phyloP scores from a whole-genome alignment of 2,329 filamentous ascomycete species.

The Nemania serpens region DNA sequence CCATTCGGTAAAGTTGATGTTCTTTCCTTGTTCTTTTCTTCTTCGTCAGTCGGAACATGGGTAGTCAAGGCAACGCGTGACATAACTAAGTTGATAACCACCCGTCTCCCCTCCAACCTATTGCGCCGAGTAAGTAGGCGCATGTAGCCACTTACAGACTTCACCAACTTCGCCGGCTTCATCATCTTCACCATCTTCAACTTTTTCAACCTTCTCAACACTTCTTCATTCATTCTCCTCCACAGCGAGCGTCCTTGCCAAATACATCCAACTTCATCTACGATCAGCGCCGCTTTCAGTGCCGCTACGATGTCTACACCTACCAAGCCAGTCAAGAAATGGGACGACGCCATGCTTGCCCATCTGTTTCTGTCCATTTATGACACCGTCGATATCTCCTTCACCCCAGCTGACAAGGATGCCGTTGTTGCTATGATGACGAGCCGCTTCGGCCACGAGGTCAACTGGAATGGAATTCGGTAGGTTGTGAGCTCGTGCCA shows the following conservation, averaged over 20 bases:
- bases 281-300: no score
- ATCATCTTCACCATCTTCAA: no score
- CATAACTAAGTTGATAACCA: neutral
- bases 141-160: no score
- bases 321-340: conserved; percentile 22
- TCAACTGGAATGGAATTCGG: conserved; percentile 45
- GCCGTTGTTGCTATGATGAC: conserved; percentile 23
- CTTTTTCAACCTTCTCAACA: no score
- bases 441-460: no score
- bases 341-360: conserved; percentile 27
- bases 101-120: no score
- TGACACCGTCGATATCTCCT: conserved; percentile 19
- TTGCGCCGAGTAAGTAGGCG: no score
- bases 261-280: neutral
- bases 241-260: neutral
- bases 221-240: neutral
- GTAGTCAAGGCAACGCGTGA: neutral
- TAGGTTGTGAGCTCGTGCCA: conserved; percentile 32
- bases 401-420: conserved; percentile 32
- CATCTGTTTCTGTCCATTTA: conserved; percentile 35
- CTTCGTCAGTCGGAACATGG: neutral
- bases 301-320: conserved; percentile 16
- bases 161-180: no score
- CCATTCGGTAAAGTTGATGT: conserved; percentile 24
- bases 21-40: conserved; percentile 3